Base-by-base conservation (phyloP, 352 stramenopile species). In the Phytophthora megakarya region DNA sequence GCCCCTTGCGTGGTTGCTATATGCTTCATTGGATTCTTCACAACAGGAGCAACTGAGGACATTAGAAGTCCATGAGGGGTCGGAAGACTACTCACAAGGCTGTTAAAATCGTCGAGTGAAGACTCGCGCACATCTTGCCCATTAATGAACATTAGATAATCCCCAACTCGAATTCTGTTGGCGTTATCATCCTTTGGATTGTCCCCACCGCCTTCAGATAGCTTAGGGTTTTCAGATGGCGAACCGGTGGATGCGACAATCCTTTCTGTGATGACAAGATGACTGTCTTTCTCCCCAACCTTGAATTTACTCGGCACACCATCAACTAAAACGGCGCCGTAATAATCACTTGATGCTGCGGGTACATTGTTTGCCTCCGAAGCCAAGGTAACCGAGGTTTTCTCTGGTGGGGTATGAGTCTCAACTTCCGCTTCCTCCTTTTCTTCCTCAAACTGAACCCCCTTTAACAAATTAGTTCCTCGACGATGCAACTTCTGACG, bases 1-100 rank as follows among this genome's bases (percentile, higher is more conserved):
- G 78, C 75, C 18, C 69, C 85, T 28, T 78, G 64, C 0, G 79
- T 90, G 28, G 78, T 90, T 28, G 83, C 54, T 44, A 90, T 81
- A 25, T 91, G 76, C 45, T 88, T 89, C 45, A 81, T 47, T 2
- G 66, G 25, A 21, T 73, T 71, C 45, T 88, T 90, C 6, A 63
- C 40, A 2, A 63, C 54, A 45, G 82, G 82, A 12, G 61, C 22
- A 44, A 71, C 40, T 16, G 78, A 80, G 9, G 81, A 83, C 62
- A 91, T 65, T 3, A 93, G 49, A 49, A 95, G 38, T 21, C 84
- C 82, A 47, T 93, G 81, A 0, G 81, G 79, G 26, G 51, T 28
- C 11, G 60, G n/a, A 9, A 80, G 43, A 3, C 19, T 45, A 33
- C 46, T 63, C 11, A 78, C n/a, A 32, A 83, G 39, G 39, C 38